Conservation (phyloP, 768 basidiomycete genomes). For the Tremella fuciformis region DNA sequence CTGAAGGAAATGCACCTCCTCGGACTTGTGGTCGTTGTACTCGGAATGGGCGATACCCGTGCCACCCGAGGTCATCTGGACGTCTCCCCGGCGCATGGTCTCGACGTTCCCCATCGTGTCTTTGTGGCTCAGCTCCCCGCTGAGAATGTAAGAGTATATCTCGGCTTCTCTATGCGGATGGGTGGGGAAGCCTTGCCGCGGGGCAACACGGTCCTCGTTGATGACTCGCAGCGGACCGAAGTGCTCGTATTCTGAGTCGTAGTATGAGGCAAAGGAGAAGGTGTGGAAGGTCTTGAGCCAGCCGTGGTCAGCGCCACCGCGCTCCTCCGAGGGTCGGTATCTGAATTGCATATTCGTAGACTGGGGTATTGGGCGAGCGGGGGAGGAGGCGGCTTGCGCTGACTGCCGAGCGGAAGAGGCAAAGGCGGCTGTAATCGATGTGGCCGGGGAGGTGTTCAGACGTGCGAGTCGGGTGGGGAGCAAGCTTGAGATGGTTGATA, state of each 20-base stretch:
- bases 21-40: slow-evolving; percentile 56
- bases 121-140: slow-evolving; percentile 57
- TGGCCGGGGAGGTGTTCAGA: not conserved
- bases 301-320: slow-evolving; percentile 73
- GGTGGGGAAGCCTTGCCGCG: slow-evolving; percentile 75
- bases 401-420: not conserved
- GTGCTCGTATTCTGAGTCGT: slow-evolving; percentile 59
- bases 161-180: slow-evolving; percentile 68
- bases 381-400: not conserved
- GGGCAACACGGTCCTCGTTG: slow-evolving; percentile 62
- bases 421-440: not conserved
- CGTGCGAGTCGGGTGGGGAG: not conserved
- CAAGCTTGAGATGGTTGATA: not conserved
- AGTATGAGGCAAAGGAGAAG: slow-evolving; percentile 58
- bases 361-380: not conserved
- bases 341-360: slow-evolving; percentile 28
- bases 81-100: slow-evolving; percentile 77
- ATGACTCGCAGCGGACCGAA: slow-evolving; percentile 81
- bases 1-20: slow-evolving; percentile 62
- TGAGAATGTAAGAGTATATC: slow-evolving; percentile 84
- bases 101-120: slow-evolving; percentile 92
- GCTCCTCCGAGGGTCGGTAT: slow-evolving; percentile 60
- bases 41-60: slow-evolving; percentile 81
- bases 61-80: slow-evolving; percentile 89
- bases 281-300: slow-evolving; percentile 65